phyloP scores from a whole-genome alignment of 2,329 filamentous ascomycete species.

The Grosmannia serpens region DNA sequence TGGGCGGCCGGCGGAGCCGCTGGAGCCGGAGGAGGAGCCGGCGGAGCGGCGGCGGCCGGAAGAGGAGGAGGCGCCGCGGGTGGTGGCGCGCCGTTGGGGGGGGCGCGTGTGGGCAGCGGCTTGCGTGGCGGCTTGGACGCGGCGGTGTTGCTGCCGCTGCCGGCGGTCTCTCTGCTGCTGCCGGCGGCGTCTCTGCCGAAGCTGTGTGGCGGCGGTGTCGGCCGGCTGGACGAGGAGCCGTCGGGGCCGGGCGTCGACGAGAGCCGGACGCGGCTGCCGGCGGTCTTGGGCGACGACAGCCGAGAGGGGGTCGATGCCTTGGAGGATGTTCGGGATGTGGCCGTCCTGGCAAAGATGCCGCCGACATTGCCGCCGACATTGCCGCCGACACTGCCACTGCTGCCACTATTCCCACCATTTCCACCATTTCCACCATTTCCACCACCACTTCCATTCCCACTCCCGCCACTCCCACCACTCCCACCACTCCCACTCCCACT shows the following conservation, averaged over 20 bases:
- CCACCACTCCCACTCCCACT: background rate
- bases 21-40: background rate
- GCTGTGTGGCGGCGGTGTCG: background rate
- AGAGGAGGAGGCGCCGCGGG: background rate
- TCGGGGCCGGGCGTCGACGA: background rate
- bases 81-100: background rate
- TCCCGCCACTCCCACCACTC: background rate
- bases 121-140: no score
- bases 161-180: background rate
- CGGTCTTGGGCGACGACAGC: background rate
- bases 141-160: no score
- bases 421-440: no score
- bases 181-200: no score
- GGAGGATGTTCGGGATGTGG: background rate
- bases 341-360: background rate
- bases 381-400: background rate
- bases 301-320: background rate
- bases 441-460: no score
- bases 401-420: background rate
- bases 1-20: background rate
- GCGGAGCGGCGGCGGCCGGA: background rate
- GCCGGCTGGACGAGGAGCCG: background rate
- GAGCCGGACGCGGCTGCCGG: background rate
- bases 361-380: background rate
- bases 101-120: conserved; percentile 9